Evolutionary conservation across 1,139 yeast species (phyloP), one percentile per base, ranked within the genome.

Genomic region (Geotrichum citri-aurantii): DNA sequence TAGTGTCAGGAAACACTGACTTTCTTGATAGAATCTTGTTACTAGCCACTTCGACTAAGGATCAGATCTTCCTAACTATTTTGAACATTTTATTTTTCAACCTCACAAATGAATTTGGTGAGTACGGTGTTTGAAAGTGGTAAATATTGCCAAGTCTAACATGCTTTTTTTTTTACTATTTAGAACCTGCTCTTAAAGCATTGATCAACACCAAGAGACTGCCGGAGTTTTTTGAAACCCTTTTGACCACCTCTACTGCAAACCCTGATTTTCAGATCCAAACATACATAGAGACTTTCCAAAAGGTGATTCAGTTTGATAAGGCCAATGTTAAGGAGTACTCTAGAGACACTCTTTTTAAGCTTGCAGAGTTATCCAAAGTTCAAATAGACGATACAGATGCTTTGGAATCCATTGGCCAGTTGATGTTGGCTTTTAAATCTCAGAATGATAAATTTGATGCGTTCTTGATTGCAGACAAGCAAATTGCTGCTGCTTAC

Each of bases 31-130:
- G 19, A 12, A 52, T 54, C 11, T 33, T 54, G 19, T n/a, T 31
- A n/a, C 48, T 21, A 29, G 17, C 58, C 27, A 31, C 14, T 10
- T 26, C 46, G 8, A 17, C 31, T 19, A 14, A 17, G 12, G 29
- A 23, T 49, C 31, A 19, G 12, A 37, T 27, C 21, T 31, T 24
- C 24, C 17, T 42, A 37, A 49, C 48, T 29, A 53, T 40, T 23
- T 42, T 54, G 33, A 47, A 55, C 14, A 40, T 42, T 31, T 44
- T 54, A 37, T 29, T 55, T 11, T 55, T 50, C 46, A 54, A 59
- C 29, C 48, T 58, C 40, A 51, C 54, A 4, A 56, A 57, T 12
- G 59, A 56, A 33, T 58, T 48, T 53, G 56, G 61, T 58, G 47
- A 14, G 61, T 48, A 7, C 46, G 2, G 6, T 24, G 12, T 11